Percentiles rank a stretch among this genome's conserved stretches.
Conservation (phyloP, 2,329 filamentous ascomycete species). For the Mycosphaerelloides madeirae region DNA sequence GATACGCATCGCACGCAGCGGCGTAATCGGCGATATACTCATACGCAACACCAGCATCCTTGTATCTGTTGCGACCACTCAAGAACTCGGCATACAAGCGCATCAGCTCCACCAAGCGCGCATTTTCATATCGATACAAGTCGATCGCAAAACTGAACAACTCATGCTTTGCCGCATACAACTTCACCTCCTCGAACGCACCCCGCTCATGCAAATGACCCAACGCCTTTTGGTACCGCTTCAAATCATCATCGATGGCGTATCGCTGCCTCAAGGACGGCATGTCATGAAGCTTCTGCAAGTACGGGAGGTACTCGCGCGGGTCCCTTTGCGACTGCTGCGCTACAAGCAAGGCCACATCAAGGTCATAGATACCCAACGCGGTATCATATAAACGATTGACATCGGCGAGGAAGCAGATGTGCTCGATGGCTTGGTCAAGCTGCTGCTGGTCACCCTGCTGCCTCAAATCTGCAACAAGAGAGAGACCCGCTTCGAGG, state of each 20-base stretch:
- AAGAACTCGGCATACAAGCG: conserved; percentile 75
- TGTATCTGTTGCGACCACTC: conserved; percentile 67
- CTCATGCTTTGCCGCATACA: conserved; percentile 71
- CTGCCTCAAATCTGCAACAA: conserved; percentile 68
- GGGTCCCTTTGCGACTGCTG: conserved; percentile 96
- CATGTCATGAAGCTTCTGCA: conserved; percentile 78
- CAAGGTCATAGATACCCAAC: conserved; percentile 84
- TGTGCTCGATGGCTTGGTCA: conserved; percentile 89
- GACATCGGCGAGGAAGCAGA: conserved; percentile 93
- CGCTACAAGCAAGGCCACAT: conserved; percentile 82
- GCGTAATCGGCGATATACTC: conserved; percentile 74
- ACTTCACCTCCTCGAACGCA: conserved; percentile 70
- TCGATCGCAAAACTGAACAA: conserved; percentile 74
- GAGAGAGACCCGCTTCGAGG: conserved; percentile 72
- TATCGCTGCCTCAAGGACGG: conserved; percentile 67
- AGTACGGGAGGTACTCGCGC: conserved; percentile 88
- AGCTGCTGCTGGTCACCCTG: conserved; percentile 64
- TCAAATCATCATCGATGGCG: conserved; percentile 83
- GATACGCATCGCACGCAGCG: conserved; percentile 76
- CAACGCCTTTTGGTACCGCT: conserved; percentile 71
- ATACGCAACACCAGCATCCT: conserved; percentile 82
- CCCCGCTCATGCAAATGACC: conserved; percentile 67
- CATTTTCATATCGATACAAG: conserved; percentile 75
- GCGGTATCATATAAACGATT: conserved; percentile 88
- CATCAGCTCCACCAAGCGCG: conserved; percentile 64